These are phyloP conservation scores for Cystobasidiopsis lactophilus DNA, from an alignment of 768 basidiomycete genomes.

Conservation along the genomic window DNA sequence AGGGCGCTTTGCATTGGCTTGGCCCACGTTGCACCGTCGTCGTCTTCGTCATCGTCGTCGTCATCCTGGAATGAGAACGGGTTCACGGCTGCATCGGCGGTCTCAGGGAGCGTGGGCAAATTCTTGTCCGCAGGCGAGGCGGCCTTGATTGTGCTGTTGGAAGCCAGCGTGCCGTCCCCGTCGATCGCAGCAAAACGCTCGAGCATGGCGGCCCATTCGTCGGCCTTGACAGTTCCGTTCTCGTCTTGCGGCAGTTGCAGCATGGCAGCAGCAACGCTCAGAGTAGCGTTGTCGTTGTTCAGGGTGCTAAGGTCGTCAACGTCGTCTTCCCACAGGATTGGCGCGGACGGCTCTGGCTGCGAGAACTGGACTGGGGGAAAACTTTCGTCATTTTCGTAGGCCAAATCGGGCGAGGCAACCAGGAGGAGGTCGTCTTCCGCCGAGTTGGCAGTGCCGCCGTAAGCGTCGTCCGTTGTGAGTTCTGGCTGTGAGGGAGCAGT, in stretches of 20 bases:
- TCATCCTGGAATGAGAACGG: constrained; percentile 2
- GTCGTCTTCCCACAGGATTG: background rate
- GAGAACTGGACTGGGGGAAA: background rate
- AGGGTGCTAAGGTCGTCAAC: no score
- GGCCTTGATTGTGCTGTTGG: background rate
- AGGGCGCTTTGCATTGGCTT: constrained; percentile 5
- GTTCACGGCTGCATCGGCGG: background rate
- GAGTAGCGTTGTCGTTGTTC: no score
- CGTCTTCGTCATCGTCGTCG: constrained; percentile 8
- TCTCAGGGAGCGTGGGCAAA: background rate
- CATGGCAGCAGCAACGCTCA: background rate
- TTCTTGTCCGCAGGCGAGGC: background rate
- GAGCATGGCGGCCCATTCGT: background rate
- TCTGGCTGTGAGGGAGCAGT: background rate
- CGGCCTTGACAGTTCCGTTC: background rate
- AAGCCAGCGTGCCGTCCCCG: background rate
- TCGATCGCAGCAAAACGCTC: background rate
- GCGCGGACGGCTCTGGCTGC: background rate
- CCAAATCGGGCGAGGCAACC: background rate
- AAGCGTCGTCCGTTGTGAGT: background rate
- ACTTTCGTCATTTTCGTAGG: background rate
- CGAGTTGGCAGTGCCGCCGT: background rate
- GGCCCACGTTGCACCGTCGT: constrained; percentile 9
- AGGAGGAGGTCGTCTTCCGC: background rate
- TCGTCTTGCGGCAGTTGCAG: background rate